Base-by-base conservation (phyloP, 1,284 basidiomycete species). In the Stygiomarasmius scandens region DNA sequence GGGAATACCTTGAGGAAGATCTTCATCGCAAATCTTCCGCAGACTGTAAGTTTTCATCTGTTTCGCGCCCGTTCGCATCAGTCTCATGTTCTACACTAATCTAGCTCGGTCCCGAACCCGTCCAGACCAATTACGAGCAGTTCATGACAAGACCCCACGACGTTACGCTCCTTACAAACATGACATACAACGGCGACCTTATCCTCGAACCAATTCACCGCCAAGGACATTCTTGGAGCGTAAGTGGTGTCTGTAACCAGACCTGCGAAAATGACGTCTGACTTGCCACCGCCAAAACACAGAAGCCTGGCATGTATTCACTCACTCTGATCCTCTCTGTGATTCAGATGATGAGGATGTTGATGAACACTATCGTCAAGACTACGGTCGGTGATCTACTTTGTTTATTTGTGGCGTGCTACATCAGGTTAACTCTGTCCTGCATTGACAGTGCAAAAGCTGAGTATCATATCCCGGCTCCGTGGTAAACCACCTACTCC, bases 231-330 rank as follows among this genome's bases (percentile, higher is more conserved):
- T 79, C 67, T 60, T 80, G 41, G 79, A 88, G 64, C 84, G 87
- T 88, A 70, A 63, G 82, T 68, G 5, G 5, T 32, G 29, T 12
- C 29, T 32, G 29, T 32, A 32, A 32, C 29, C 29, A 32, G n/a
- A n/a, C n/a, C 12, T 32, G 5, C 12, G 29, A 32, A 6, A 12
- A 32, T 32, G 29, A 32, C 29, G 5, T 32, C 12, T 32, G 29
- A 32, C 29, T 12, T 12, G 29, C 29, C 29, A 6, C 51, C 48
- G 36, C 36, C 20, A 45, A 23, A 54, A 36, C 62, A 25, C 66
- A 88, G 85, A 87, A 65, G 80, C 82, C 16, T 87, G 80, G 81
- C 78, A 85, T 63, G 73, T 78, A 49, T 74, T 83, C 56, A 78
- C 73, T 52, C 79, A 74, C 46, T 79, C 76, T 52, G 83, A 83